phyloP scores from a whole-genome alignment of 352 stramenopile genomes.

The Phytophthora hibernalis region DNA sequence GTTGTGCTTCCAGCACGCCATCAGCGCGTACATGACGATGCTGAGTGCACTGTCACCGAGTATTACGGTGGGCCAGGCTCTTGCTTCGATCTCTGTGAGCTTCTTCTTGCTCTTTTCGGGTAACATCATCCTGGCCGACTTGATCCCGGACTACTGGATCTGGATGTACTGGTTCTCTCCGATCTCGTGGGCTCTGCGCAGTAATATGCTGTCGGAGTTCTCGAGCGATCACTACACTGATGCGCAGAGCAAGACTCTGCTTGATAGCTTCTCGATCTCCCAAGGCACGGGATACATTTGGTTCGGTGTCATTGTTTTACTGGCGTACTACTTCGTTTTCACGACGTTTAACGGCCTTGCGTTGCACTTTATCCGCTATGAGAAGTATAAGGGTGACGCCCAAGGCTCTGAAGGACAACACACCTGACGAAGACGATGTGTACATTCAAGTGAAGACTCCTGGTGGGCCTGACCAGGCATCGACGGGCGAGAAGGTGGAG shows the following conservation, averaged over 20 bases:
- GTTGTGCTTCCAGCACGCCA: slow-evolving; percentile 78
- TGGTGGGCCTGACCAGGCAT: not conserved
- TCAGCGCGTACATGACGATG: slow-evolving; percentile 71
- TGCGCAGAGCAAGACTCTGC: slow-evolving; percentile 6
- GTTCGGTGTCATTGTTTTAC: slow-evolving; percentile 24
- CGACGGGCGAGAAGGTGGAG: not conserved
- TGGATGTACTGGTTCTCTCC: slow-evolving; percentile 79
- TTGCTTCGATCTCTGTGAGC: slow-evolving; percentile 57
- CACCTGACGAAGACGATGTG: not conserved
- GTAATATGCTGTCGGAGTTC: slow-evolving; percentile 71
- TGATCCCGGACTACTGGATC: too few species aligned
- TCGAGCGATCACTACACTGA: slow-evolving; percentile 38
- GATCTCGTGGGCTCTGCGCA: slow-evolving; percentile 61
- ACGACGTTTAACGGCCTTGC: slow-evolving; percentile 52
- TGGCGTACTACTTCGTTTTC: slow-evolving; percentile 62
- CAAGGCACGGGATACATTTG: slow-evolving; percentile 41
- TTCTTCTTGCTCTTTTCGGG: slow-evolving; percentile 85
- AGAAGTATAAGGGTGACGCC: slow-evolving; percentile 31
- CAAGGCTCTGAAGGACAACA: not conserved
- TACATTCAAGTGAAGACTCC: slow-evolving; percentile 19
- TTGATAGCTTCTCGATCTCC: slow-evolving; percentile 48
- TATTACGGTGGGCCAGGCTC: slow-evolving; percentile 60
- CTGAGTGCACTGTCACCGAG: slow-evolving; percentile 60
- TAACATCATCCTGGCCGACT: slow-evolving; percentile 81
- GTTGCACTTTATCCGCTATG: slow-evolving; percentile 63